phyloP scores from a whole-genome alignment of 116 monocot genomes.

The Cymodocea nodosa region DNA sequence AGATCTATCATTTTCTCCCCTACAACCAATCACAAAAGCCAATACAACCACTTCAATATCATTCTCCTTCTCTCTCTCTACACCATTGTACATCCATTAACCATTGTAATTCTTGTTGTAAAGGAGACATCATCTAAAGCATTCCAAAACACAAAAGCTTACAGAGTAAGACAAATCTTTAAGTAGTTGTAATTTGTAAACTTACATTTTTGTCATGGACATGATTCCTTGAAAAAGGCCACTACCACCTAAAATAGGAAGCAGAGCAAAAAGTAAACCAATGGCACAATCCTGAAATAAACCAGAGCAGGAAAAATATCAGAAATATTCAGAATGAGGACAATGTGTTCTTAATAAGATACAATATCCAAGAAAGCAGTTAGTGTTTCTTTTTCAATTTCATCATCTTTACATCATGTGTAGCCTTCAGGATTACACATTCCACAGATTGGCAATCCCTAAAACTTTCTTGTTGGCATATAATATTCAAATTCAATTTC shows the following conservation, averaged over 20 bases:
- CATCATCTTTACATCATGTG: too few species aligned
- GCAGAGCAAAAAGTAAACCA: constrained; percentile 82
- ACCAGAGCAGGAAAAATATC: constrained; percentile 1
- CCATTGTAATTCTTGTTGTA: too few species aligned
- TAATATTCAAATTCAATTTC: not conserved
- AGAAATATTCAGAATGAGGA: not conserved
- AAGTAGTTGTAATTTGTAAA: not conserved
- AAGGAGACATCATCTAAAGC: not conserved
- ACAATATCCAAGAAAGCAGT: too few species aligned
- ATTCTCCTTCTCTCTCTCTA: too few species aligned
- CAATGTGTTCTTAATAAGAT: not conserved
- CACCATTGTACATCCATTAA: too few species aligned
- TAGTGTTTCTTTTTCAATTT: too few species aligned
- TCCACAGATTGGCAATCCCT: too few species aligned
- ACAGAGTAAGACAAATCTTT: too few species aligned
- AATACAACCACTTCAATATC: too few species aligned
- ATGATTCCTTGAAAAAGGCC: constrained; percentile 62
- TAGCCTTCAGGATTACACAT: too few species aligned
- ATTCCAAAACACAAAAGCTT: not conserved
- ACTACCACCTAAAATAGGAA: constrained; percentile 75
- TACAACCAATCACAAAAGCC: too few species aligned
- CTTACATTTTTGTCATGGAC: constrained; percentile 81
- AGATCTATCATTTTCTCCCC: too few species aligned
- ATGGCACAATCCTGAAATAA: constrained; percentile 84
- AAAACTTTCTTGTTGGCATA: not conserved